Base-by-base conservation (phyloP, 2,329 filamentous ascomycete species). In the Penicillium sp. region DNA sequence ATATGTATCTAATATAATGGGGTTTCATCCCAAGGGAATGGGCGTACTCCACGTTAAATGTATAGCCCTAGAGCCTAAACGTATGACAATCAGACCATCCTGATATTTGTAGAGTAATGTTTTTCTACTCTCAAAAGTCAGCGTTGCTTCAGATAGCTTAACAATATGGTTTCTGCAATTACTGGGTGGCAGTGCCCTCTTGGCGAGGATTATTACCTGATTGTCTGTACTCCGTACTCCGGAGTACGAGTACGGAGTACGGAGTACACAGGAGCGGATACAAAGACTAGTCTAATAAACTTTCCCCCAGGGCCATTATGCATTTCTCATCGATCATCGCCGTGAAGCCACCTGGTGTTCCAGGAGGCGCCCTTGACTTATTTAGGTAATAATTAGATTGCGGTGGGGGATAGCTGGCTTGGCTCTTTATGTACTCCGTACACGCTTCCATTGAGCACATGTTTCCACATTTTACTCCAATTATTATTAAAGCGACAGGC, bases 301-400 rank as follows among this genome's bases (percentile, higher is more conserved):
- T 57, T 56, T 60, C 17, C 40, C 42, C 28, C 17, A 17, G n/a
- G 28, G 12, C 17, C 42, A 25, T 31, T 49, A 22, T 22, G 26
- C 16, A 22, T 45, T 52, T 19, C 50, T 42, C 40, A 17, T 33
- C 30, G 61, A 63, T 63, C 53, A 38, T 54, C 57, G 19, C 44
- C 45, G 31, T 53, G 37, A 59, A 53, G 40, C 37, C n/a, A 30
- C 42, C 45, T 57, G 28, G 41, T 37, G 40, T 44, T 22, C 35
- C 28, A 41, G 47, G 37, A 49, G 38, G 28, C 40, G 31, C 38
- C 25, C 38, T 51, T 40, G n/a, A 33, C 40, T 30, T 16, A 33
- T 33, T 50, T 44, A 36, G 38, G 38, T 16, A 37, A 38, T 37
- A 30, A 41, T 19, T 50, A 43, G 35, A 37, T 49, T 40, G 25